Evolutionary conservation across 805 yeast genomes (phyloP).

Genomic region (Yamadazyma sp.): DNA sequence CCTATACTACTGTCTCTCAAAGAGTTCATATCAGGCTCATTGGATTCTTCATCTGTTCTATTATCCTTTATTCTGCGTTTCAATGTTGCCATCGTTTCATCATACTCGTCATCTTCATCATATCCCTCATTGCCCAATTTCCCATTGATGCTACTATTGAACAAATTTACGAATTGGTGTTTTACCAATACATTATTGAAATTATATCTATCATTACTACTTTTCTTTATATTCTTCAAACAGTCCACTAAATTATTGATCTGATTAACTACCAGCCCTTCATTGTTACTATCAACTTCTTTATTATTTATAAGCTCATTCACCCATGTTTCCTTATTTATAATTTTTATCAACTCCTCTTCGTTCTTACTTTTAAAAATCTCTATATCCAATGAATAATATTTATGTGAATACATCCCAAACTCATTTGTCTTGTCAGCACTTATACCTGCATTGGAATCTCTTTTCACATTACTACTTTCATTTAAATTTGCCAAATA

Average conservation of each 20-base stretch:
- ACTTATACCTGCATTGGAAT: background rate
- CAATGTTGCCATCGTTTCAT: background rate
- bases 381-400: slow-evolving; percentile 63
- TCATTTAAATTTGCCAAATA: slow-evolving; percentile 8
- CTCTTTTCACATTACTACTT: background rate
- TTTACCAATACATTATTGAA: background rate
- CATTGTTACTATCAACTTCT: slow-evolving; percentile 7
- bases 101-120: slow-evolving; percentile 1
- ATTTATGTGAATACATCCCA: slow-evolving; percentile 68
- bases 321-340: slow-evolving; percentile 16
- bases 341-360: slow-evolving; percentile 11
- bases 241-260: background rate
- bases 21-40: no score
- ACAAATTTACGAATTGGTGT: background rate
- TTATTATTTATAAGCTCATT: slow-evolving; percentile 8
- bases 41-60: no score
- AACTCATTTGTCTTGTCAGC: slow-evolving; percentile 52
- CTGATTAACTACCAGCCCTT: no score
- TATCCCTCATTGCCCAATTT: background rate
- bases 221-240: background rate
- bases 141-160: background rate
- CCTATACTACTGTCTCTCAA: no score
- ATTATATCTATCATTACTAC: background rate
- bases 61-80: background rate
- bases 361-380: slow-evolving; percentile 47